Conservation (phyloP, 2,329 filamentous ascomycete genomes). For the Achaetomium macrosporum region DNA sequence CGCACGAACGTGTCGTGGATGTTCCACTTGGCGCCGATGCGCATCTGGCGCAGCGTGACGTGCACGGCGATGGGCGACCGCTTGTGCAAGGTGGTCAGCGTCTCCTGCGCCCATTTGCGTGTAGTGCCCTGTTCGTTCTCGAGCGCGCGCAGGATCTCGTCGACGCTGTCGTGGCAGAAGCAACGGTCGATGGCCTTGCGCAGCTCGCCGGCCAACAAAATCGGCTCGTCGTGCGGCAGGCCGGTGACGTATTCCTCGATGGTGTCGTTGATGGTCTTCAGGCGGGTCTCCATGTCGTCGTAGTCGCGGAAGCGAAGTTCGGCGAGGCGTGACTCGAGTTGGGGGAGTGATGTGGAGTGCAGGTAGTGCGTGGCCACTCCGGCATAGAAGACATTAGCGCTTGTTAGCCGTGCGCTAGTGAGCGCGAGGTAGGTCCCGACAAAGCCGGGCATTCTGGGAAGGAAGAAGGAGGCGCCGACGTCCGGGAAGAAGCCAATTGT, state of each 20-base stretch:
- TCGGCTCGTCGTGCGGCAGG: conserved; percentile 67
- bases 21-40: conserved; percentile 65
- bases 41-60: conserved; percentile 80
- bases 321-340: conserved; percentile 76
- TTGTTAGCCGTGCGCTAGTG: conserved; percentile 76
- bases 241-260: conserved; percentile 89
- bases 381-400: conserved; percentile 81
- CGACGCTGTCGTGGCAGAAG: conserved; percentile 62
- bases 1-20: conserved; percentile 80
- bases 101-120: conserved; percentile 71
- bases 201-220: conserved; percentile 61
- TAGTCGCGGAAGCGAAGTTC: conserved; percentile 86
- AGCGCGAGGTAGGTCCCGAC: conserved; percentile 89
- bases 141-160: conserved; percentile 66
- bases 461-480: conserved; percentile 92
- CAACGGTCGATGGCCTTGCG: conserved; percentile 80
- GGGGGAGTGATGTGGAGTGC: conserved; percentile 78
- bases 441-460: conserved; percentile 80
- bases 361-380: conserved; percentile 95
- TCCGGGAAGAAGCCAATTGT: conserved; percentile 98
- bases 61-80: conserved; percentile 83
- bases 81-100: conserved; percentile 65
- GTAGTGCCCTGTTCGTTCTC: conserved; percentile 48
- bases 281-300: conserved; percentile 54
- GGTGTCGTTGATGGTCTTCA: conserved; percentile 72